Evolutionary conservation across 371 early-diverging fungal genomes (phyloP), one percentile per base, ranked within the genome.

Genomic region (Choanephora cucurbitarum): DNA sequence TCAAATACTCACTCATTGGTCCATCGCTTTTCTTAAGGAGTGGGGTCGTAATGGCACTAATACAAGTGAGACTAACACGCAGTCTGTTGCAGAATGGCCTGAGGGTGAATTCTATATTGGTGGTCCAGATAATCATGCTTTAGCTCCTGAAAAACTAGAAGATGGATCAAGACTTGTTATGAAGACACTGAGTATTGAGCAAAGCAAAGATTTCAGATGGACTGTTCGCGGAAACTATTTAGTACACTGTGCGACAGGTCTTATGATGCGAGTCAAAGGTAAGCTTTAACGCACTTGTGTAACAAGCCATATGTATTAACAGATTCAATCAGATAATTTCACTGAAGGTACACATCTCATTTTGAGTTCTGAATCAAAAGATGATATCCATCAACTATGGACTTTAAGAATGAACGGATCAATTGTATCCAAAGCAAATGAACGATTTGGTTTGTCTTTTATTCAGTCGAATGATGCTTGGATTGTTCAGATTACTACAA

Each of bases 161-260:
- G 50, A 61, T 50, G 71, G 71, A 18, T 54, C 69, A 45, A 55
- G 43, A 5, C 55, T 77, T 17, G 49, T 56, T 23, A 71, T 73
- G 53, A 64, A 63, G 28, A 60, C 69, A 46, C 41, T 73, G 17
- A 69, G 70, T 34, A 46, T 52, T 1, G 48, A 55, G 8, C 41
- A 44, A 34, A 45, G 45, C 19, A 44, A 32, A 15, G 5, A 40
- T 10, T 77, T 71, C 61, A 66, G 64, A 37, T 81, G 83, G 83
- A 66, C 70, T 14, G 75, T 66, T 55, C 51, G 69, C 15, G 60
- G 72, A 49, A 73, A 77, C 42, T 72, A 73, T 51, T 68, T 83
- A 28, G 69, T 79, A 37, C 81, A 83, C 54, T 70, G 69, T 48
- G 59, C 66, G 41, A 71, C 79, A 23, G 73, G 71, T 43, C 64